Conservation (phyloP, 192 early-diverging fungal genomes). For the Spizellomyces sp. region DNA sequence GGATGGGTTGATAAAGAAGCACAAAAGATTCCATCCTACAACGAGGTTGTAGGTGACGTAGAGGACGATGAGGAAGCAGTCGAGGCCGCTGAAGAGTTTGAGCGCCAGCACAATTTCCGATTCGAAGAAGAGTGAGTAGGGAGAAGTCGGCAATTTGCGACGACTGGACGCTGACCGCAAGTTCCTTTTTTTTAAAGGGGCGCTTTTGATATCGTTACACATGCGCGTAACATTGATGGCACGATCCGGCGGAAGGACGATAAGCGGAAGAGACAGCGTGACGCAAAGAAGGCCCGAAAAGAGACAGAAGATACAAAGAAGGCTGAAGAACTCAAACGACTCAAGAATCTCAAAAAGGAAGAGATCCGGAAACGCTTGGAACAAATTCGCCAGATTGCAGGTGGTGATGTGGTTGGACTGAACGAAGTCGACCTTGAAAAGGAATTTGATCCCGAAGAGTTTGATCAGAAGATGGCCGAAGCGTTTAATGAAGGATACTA, state of each 20-base stretch:
- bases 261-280: slow-evolving; percentile 73
- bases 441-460: slow-evolving; percentile 90
- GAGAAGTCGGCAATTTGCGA: background rate
- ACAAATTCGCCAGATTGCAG: slow-evolving; percentile 82
- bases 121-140: slow-evolving; percentile 78
- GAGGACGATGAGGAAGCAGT: slow-evolving; percentile 74
- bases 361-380: slow-evolving; percentile 80
- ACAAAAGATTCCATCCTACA: slow-evolving; percentile 62
- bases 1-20: slow-evolving; percentile 89
- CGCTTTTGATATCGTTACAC: slow-evolving; percentile 66
- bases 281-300: slow-evolving; percentile 73
- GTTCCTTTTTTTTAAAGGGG: slow-evolving; percentile 26
- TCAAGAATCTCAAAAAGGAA: slow-evolving; percentile 90
- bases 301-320: slow-evolving; percentile 68
- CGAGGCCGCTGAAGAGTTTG: slow-evolving; percentile 84
- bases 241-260: slow-evolving; percentile 83
- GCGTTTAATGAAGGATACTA: slow-evolving; percentile 81
- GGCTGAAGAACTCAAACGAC: slow-evolving; percentile 83
- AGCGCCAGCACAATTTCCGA: slow-evolving; percentile 90
- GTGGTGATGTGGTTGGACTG: slow-evolving; percentile 62
- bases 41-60: slow-evolving; percentile 59
- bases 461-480: slow-evolving; percentile 82
- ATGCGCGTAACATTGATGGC: slow-evolving; percentile 81
- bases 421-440: slow-evolving; percentile 82
- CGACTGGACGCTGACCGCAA: too few species aligned